Base-by-base conservation (phyloP, 495 filamentous ascomycete genomes). In the Talaromyces stipitatus region DNA sequence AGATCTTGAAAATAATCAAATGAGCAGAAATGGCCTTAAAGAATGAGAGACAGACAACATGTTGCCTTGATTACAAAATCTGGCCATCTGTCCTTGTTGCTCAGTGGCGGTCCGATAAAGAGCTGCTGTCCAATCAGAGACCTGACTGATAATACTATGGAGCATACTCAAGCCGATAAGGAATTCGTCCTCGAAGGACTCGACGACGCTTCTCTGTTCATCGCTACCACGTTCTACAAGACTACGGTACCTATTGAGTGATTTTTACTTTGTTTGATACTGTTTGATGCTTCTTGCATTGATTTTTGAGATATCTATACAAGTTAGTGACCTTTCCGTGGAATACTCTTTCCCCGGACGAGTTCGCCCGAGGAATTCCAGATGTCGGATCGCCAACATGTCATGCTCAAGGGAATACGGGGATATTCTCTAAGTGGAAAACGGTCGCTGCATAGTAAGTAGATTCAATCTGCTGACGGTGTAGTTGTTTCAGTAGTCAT, bases 21-120 rank as follows among this genome's bases (percentile, higher is more conserved):
- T 16, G 0, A 41, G 11, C 36, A 41, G n/a, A 9, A 9, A 41
- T 16, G 12, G 12, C 18, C 18, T 16, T 14, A 41, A 48, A 18
- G 20, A 48, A 48, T 12, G 45, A 48, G 22, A 26, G 20, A 26
- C 45, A 26, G 24, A 24, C 22, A 48, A 48, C 4, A 48, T 26
- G 14, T 48, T 48, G 45, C 12, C 12, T 23, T 20, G 45, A 26
- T 48, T 23, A 48, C 24, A 26, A 51, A 51, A 51, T 16, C 48
- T 51, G 48, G 48, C 48, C 48, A 51, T 51, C 48, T 51, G 48
- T 51, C 48, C 48, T 51, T 51, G 48, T 51, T 30, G 48, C 45
- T n/a, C 48, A 10, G 48, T 51, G 48, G 48, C 48, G 48, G 27
- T 51, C 26, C 24, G 48, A 51, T 27, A 51, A 51, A 5, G 1